These are phyloP conservation scores for Ilex paraguariensis DNA, from an alignment of 305 asterid species.

Conservation along the genomic window DNA sequence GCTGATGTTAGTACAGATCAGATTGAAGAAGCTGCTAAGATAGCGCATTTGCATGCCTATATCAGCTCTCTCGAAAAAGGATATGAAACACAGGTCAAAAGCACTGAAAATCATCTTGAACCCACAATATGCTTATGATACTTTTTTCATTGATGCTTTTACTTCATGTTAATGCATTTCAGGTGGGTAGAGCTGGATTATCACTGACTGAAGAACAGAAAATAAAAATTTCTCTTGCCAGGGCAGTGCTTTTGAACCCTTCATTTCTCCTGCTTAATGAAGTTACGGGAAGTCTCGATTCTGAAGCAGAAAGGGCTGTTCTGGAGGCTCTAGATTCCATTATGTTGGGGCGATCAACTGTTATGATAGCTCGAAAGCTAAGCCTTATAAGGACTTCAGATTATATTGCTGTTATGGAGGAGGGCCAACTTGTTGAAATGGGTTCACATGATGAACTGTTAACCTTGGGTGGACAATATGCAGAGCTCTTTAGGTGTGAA, in stretches of 20 bases:
- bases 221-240: slow-evolving; percentile 2
- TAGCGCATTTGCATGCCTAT: background rate
- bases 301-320: slow-evolving; percentile 4
- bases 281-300: background rate
- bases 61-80: slow-evolving; percentile 1
- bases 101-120: no score
- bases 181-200: slow-evolving; percentile 1
- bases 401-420: slow-evolving; percentile 4
- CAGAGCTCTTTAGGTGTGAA: slow-evolving; percentile 3
- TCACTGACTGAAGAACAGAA: slow-evolving; percentile 3
- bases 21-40: slow-evolving; percentile 5
- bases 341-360: slow-evolving; percentile 3
- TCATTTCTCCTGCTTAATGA: slow-evolving; percentile 1
- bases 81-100: slow-evolving; percentile 2
- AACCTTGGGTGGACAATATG: slow-evolving; percentile 1
- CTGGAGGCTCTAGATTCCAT: background rate
- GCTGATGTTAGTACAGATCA: background rate
- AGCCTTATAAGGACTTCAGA: background rate
- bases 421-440: slow-evolving; percentile 1
- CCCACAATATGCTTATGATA: no score
- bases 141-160: no score
- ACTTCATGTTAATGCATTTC: background rate
- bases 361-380: slow-evolving; percentile 1
- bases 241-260: slow-evolving; percentile 4
- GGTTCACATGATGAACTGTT: slow-evolving; percentile 1